Percentiles rank a stretch among this genome's conserved stretches.
Conservation (phyloP, 163 green algal species). For the Volvox carteri region DNA sequence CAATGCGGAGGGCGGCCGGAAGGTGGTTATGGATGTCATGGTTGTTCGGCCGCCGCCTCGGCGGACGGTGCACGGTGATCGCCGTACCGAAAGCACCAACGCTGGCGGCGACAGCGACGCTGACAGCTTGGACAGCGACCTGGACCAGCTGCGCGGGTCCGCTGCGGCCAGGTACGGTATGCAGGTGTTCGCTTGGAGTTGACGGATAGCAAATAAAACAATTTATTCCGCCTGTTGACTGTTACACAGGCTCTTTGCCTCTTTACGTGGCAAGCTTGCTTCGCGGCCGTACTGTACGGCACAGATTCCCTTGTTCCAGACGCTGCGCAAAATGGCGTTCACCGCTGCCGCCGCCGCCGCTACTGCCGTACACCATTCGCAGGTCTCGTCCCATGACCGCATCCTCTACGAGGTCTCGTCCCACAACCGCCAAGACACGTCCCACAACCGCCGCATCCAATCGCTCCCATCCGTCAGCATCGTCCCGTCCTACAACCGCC, state of each 20-base stretch:
- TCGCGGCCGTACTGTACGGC: too few relatives aligned
- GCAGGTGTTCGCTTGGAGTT: neutral
- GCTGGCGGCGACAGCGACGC: neutral
- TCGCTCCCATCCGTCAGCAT: neutral
- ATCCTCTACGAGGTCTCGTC: neutral
- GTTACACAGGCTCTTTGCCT: too few relatives aligned
- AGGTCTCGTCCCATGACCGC: neutral
- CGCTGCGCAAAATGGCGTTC: too few relatives aligned
- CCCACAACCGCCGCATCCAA: neutral
- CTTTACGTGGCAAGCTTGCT: too few relatives aligned
- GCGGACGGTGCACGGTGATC: neutral
- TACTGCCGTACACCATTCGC: too few relatives aligned
- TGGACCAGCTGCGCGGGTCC: neutral
- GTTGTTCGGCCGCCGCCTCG: neutral
- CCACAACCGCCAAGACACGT: slow-evolving; percentile 10
- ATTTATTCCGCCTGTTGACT: neutral
- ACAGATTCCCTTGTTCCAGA: too few relatives aligned
- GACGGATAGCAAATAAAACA: neutral
- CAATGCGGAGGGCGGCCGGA: neutral
- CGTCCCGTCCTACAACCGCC: slow-evolving; percentile 11
- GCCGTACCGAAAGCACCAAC: neutral
- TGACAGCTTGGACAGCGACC: neutral
- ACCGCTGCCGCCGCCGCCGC: too few relatives aligned
- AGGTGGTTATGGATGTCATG: slow-evolving; percentile 56
- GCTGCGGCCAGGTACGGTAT: neutral